These are phyloP conservation scores for Salix viminalis DNA, from an alignment of 345 rosid species.

Conservation along the genomic window DNA sequence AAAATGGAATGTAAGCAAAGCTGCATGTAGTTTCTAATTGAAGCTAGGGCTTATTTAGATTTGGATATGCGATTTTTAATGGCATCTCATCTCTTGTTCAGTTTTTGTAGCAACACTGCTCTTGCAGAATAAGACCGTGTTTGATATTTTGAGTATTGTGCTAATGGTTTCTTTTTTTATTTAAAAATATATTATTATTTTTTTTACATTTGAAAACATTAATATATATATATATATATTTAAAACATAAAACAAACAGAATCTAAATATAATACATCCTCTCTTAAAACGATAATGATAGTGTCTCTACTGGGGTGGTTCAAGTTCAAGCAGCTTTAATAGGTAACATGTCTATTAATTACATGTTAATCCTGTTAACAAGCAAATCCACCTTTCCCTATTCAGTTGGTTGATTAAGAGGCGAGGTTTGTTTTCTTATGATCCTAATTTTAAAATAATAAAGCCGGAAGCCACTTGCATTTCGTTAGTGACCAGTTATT, in stretches of 20 bases:
- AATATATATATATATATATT: no score
- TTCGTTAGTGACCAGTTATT: no score
- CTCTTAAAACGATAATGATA: not conserved
- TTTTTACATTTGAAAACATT: no score
- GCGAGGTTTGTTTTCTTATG: slow-evolving; percentile 18
- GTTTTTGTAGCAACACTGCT: slow-evolving; percentile 12
- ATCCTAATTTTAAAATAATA: not conserved
- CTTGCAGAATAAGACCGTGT: slow-evolving; percentile 10
- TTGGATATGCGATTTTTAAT: slow-evolving; percentile 13
- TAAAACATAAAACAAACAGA: no score
- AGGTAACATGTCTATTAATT: no score
- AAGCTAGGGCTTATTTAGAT: slow-evolving; percentile 4
- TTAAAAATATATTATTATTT: no score
- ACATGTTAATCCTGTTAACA: not conserved
- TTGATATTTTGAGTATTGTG: no score
- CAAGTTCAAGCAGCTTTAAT: not conserved
- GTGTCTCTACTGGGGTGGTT: not conserved
- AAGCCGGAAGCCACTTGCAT: not conserved
- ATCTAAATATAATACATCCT: not conserved
- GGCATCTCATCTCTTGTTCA: slow-evolving; percentile 25
- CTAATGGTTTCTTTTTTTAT: no score
- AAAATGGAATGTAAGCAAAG: not conserved
- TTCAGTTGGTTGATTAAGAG: slow-evolving; percentile 19
- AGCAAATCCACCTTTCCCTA: slow-evolving; percentile 19
- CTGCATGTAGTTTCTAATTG: slow-evolving; percentile 1